Evolutionary conservation across 768 basidiomycete species (phyloP), one percentile per base, ranked within the genome.

Genomic region (Russula ochroleuca): DNA sequence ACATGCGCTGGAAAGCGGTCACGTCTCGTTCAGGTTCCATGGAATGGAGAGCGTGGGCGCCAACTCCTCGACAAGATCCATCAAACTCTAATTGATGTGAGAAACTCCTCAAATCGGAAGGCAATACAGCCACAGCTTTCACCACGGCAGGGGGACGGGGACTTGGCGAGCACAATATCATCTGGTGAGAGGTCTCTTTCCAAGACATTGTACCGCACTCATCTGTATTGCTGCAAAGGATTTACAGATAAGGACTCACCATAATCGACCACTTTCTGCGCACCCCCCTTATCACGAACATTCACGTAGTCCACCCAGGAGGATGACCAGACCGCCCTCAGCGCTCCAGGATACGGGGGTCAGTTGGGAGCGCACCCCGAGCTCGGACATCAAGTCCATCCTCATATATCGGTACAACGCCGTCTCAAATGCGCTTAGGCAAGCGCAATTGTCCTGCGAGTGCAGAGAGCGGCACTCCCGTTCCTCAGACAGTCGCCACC

Each of bases 281-380:
- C 63, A 21, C 21, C 52, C 7, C 51, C 14, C 35, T 28, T 10
- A 17, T 43, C 38, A 49, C 19, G 43, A 49, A 41, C 57, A 47
- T 41, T 50, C 53, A 21, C 54, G 59, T 21, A 61, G 61, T 54
- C 64, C 54, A 65, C 59, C 59, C 64, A 61, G 59, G 59, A 57
- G 64, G 59, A 51, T 65, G 64, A 59, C 47, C 59, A 65, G 64
- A 65, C 31, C 59, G 59, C 51, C 35, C 47, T 33, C 64, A 61
- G 14, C 59, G 53, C 59, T 5, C 49, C 15, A 43, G 64, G 54
- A 35, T 28, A 51, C 48, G 47, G 40, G 58, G 33, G 33, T 55
- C 41, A 38, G 59, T 23, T 38, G 54, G 45, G 37, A 21, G 37
- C 25, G 13, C 61, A 23, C 31, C 40, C 13, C 54, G 47, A 37